Evolutionary conservation across 192 early-diverging fungal genomes (phyloP).

Genomic region (Entomortierella parvispora): DNA sequence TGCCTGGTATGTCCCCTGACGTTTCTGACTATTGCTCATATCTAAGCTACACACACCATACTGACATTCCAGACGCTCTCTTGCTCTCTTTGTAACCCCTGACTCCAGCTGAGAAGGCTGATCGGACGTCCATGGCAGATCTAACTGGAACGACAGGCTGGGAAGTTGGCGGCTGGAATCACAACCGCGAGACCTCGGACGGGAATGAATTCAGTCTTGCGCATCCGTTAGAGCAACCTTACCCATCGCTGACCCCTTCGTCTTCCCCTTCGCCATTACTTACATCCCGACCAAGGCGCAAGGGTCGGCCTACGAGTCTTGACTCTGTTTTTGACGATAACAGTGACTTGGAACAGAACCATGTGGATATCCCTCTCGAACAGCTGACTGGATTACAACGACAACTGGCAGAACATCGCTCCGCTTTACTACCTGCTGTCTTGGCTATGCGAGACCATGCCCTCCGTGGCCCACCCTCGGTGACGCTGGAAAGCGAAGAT

Average conservation of each 20-base stretch:
- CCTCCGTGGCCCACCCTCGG: neutral
- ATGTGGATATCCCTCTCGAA: neutral
- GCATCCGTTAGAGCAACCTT: conserved; percentile 11
- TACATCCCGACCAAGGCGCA: neutral
- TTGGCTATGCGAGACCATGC: conserved; percentile 28
- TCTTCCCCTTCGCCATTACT: neutral
- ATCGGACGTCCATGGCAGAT: neutral
- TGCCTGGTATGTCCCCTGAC: neutral
- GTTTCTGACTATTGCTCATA: no score
- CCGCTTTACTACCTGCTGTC: conserved; percentile 32
- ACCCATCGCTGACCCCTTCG: neutral
- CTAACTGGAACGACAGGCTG: conserved; percentile 20
- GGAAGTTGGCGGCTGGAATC: conserved; percentile 33
- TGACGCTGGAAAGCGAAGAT: conserved; percentile 1
- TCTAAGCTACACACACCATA: no score
- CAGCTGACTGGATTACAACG: conserved; percentile 38
- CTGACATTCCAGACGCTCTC: no score
- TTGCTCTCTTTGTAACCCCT: no score
- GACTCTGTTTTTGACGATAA: neutral
- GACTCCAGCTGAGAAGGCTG: no score
- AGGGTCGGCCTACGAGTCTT: no score
- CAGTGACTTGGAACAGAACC: neutral
- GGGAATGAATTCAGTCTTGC: neutral
- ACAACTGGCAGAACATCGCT: conserved; percentile 36
- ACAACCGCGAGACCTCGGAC: conserved; percentile 10